Conservation (phyloP, 352 stramenopile species). For the Globisporangium cystogenes region DNA sequence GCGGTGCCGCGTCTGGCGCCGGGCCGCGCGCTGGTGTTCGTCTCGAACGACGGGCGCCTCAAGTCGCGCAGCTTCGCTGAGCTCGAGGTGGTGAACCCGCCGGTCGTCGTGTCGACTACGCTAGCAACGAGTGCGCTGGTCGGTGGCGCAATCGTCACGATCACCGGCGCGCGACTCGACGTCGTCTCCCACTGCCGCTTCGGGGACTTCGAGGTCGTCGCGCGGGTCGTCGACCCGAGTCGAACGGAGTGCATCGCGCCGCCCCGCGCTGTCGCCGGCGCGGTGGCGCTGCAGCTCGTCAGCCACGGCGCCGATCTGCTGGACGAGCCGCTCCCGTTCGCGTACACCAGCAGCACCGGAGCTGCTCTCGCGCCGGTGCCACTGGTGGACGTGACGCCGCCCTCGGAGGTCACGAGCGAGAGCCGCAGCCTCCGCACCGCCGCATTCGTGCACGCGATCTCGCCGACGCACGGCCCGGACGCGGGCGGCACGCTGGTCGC, state of each 20-base stretch:
- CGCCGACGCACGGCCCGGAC: slow-evolving; percentile 63
- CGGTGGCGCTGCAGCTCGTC: slow-evolving; percentile 37
- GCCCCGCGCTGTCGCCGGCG: slow-evolving; percentile 21
- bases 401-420: slow-evolving; percentile 41
- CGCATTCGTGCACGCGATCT: slow-evolving; percentile 58
- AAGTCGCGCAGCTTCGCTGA: slow-evolving; percentile 32
- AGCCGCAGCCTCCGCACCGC: slow-evolving; percentile 45
- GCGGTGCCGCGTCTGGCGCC: slow-evolving; percentile 21
- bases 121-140: slow-evolving; percentile 20
- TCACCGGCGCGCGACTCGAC: slow-evolving; percentile 49
- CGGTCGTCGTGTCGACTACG: slow-evolving; percentile 31
- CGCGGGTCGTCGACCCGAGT: slow-evolving; percentile 23
- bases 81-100: slow-evolving; percentile 43
- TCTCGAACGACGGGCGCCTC: slow-evolving; percentile 46
- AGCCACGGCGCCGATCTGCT: slow-evolving; percentile 35
- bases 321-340: slow-evolving; percentile 29
- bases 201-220: slow-evolving; percentile 26
- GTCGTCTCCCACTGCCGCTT: slow-evolving; percentile 72
- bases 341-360: slow-evolving; percentile 21
- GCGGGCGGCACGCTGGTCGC: slow-evolving; percentile 78
- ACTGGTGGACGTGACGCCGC: background rate
- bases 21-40: slow-evolving; percentile 22
- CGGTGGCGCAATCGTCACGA: slow-evolving; percentile 32
- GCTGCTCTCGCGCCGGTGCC: background rate
- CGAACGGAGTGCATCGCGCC: slow-evolving; percentile 24